These are phyloP conservation scores for Talaromyces sp. DNA, from an alignment of 2,329 filamentous ascomycete species.

Conservation along the genomic window DNA sequence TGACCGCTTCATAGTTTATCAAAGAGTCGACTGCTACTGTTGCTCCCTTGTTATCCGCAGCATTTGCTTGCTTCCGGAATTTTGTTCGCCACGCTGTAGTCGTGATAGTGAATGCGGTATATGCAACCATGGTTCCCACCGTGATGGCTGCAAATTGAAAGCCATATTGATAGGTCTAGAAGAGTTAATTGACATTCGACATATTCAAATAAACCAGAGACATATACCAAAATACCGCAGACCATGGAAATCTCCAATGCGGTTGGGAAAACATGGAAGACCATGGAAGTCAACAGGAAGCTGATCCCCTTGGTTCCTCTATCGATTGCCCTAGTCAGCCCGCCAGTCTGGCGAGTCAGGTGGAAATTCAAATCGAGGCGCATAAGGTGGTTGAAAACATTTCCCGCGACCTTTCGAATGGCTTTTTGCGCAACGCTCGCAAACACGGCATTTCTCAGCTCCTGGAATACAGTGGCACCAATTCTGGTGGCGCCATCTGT, in stretches of 20 bases:
- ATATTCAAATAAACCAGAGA: not conserved
- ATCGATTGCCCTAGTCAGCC: constrained; percentile 88
- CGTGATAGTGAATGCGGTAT: constrained; percentile 93
- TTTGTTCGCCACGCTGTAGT: constrained; percentile 97
- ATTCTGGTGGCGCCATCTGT: constrained; percentile 78
- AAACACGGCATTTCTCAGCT: constrained; percentile 92
- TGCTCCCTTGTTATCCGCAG: constrained; percentile 90
- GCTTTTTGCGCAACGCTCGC: constrained; percentile 96
- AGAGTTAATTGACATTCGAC: not conserved
- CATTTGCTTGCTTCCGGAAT: constrained; percentile 90
- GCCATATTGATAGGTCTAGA: constrained; percentile 84
- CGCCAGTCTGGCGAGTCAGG: constrained; percentile 87
- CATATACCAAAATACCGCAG: constrained; percentile 72
- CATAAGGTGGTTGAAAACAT: constrained; percentile 87
- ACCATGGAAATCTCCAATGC: constrained; percentile 92
- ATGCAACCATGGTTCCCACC: constrained; percentile 81
- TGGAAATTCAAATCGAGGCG: constrained; percentile 91
- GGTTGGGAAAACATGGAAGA: constrained; percentile 93
- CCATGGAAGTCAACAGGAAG: constrained; percentile 95
- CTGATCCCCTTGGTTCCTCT: constrained; percentile 97
- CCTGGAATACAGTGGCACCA: constrained; percentile 83
- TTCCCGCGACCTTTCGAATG: constrained; percentile 81
- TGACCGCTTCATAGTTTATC: constrained; percentile 98
- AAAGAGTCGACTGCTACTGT: constrained; percentile 94
- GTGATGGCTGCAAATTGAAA: constrained; percentile 88